A percentile compares a stretch with the other conserved stretches of the same genome.
Conservation (phyloP, 2,329 filamentous ascomycete species). For the Cytospora piceicola region DNA sequence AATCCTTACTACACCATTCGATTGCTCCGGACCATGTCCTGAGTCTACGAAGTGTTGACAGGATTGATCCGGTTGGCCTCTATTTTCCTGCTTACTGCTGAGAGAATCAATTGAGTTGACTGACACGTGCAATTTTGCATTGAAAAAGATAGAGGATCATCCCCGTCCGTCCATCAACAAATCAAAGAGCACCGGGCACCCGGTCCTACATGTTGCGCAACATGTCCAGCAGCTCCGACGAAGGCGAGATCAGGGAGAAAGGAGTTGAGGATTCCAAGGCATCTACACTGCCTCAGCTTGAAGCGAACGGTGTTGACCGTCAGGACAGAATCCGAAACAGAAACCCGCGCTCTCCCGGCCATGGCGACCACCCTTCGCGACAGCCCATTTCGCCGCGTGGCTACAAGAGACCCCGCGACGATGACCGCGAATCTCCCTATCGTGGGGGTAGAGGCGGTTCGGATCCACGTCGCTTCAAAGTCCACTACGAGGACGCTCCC, state of each 20-base stretch:
- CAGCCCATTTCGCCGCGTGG: slow-evolving; percentile 65
- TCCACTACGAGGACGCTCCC: slow-evolving; percentile 63
- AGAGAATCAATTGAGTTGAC: slow-evolving; percentile 26
- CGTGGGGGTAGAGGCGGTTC: slow-evolving; percentile 47
- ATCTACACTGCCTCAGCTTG: slow-evolving; percentile 79
- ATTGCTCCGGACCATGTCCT: slow-evolving; percentile 32
- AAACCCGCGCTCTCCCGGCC: slow-evolving; percentile 61
- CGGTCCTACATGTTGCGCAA: slow-evolving; percentile 19
- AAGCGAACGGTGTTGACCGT: slow-evolving; percentile 89
- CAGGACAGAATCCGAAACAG: slow-evolving; percentile 76
- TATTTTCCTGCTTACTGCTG: slow-evolving; percentile 32
- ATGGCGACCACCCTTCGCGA: slow-evolving; percentile 49
- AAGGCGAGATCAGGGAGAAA: slow-evolving; percentile 84
- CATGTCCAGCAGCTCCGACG: slow-evolving; percentile 69
- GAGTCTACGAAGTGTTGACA: slow-evolving; percentile 34
- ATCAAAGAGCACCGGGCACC: slow-evolving; percentile 5
- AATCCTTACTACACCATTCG: slow-evolving; percentile 5
- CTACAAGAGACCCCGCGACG: slow-evolving; percentile 69
- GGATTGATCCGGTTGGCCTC: slow-evolving; percentile 39
- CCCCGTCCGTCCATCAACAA: slow-evolving; percentile 15
- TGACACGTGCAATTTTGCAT: slow-evolving; percentile 28
- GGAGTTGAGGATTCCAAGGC: slow-evolving; percentile 72
- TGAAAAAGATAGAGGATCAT: slow-evolving; percentile 30
- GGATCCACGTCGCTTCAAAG: slow-evolving; percentile 64
- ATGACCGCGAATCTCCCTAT: slow-evolving; percentile 60